Evolutionary conservation across 1,139 yeast genomes (phyloP).

Genomic region (Sugiyamaella sp.): DNA sequence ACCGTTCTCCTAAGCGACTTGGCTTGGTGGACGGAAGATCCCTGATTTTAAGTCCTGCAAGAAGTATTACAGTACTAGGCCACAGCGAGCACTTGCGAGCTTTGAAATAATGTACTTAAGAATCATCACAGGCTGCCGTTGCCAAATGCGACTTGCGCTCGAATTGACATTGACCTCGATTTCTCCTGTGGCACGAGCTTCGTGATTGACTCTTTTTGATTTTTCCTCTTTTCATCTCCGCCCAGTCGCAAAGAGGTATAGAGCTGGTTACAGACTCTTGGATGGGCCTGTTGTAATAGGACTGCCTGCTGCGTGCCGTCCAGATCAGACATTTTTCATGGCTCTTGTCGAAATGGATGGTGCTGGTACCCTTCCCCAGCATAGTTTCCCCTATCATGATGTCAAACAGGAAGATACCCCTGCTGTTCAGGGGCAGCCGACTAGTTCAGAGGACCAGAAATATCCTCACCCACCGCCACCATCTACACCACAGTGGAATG

Average conservation of each 20-base stretch:
- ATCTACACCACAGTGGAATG: background rate
- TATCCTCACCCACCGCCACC: background rate
- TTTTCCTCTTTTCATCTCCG: no score
- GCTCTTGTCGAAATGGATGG: background rate
- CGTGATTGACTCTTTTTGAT: no score
- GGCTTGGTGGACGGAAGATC: background rate
- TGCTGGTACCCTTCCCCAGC: background rate
- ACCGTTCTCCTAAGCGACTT: constrained; percentile 3
- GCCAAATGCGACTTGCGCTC: background rate
- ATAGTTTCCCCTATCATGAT: background rate
- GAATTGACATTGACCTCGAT: no score
- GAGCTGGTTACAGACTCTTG: background rate
- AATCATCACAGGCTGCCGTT: background rate
- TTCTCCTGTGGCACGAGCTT: no score
- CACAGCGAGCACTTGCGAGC: background rate
- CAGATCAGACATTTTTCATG: background rate
- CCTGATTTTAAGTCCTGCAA: background rate
- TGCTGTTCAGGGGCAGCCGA: no score
- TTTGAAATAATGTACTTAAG: constrained; percentile 8
- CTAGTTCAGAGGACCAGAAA: background rate
- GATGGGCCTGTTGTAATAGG: background rate
- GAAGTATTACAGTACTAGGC: background rate
- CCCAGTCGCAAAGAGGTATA: no score
- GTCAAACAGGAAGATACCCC: background rate
- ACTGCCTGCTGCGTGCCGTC: background rate